Conservation (phyloP, 768 basidiomycete species). For the Tricholoma furcatifolium region DNA sequence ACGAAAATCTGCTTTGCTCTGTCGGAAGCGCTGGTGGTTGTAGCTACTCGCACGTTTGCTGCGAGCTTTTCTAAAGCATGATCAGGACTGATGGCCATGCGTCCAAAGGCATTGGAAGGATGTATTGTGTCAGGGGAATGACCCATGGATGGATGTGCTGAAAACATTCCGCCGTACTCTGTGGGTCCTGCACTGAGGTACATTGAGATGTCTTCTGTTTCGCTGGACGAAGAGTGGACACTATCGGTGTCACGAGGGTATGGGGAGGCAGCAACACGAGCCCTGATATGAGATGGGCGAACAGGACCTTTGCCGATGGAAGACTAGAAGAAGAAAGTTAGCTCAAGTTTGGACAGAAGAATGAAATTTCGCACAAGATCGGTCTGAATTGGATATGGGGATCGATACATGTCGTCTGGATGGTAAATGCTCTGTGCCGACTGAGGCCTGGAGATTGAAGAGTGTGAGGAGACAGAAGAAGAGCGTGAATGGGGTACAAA, state of each 20-base stretch:
- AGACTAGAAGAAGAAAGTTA: slow-evolving; percentile 27
- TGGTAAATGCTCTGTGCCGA: slow-evolving; percentile 69
- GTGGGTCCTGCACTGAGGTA: slow-evolving; percentile 55
- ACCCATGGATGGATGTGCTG: slow-evolving; percentile 43
- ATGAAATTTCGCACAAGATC: slow-evolving; percentile 40
- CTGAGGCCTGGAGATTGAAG: slow-evolving; percentile 72
- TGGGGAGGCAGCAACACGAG: slow-evolving; percentile 78
- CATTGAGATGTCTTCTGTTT: slow-evolving; percentile 86
- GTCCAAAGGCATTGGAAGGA: slow-evolving; percentile 69
- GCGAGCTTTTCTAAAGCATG: slow-evolving; percentile 84
- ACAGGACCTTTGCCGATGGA: slow-evolving; percentile 68
- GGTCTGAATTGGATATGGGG: slow-evolving; percentile 53
- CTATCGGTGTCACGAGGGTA: slow-evolving; percentile 86
- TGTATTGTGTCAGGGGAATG: slow-evolving; percentile 57
- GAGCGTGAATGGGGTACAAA: slow-evolving; percentile 79
- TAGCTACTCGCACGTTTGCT: slow-evolving; percentile 83
- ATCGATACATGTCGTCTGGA: slow-evolving; percentile 71
- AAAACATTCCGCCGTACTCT: slow-evolving; percentile 72
- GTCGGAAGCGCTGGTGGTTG: slow-evolving; percentile 89
- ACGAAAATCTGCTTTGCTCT: slow-evolving; percentile 92
- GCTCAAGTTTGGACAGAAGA: slow-evolving; percentile 19
- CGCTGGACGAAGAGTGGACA: slow-evolving; percentile 84
- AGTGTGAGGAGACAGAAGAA: slow-evolving; percentile 73
- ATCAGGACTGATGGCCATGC: slow-evolving; percentile 76
- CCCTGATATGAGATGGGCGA: slow-evolving; percentile 74